These are phyloP conservation scores for Hyphopichia homilentoma DNA, from an alignment of 805 yeast species.

Conservation along the genomic window DNA sequence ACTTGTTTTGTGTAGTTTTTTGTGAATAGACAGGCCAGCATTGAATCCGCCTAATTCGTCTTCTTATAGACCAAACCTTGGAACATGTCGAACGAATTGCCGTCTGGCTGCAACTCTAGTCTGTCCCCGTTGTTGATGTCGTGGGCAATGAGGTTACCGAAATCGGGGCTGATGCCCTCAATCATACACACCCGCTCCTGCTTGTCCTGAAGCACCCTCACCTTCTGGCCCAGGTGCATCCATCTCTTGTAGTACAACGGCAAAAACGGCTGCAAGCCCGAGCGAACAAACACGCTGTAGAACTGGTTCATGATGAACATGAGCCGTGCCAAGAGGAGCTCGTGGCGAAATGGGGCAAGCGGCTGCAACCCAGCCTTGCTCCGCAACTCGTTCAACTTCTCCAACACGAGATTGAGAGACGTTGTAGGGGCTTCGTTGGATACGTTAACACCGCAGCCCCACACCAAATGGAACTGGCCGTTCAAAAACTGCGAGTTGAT, in stretches of 20 bases:
- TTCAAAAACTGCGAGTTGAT: slow-evolving; percentile 72
- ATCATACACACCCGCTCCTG: slow-evolving; percentile 55
- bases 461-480: slow-evolving; percentile 59
- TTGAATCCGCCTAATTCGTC: no score
- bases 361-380: slow-evolving; percentile 33
- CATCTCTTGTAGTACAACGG: slow-evolving; percentile 74
- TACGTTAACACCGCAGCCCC: slow-evolving; percentile 87
- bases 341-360: slow-evolving; percentile 48
- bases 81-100: slow-evolving; percentile 94
- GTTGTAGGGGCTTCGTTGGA: slow-evolving; percentile 89
- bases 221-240: slow-evolving; percentile 74
- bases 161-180: slow-evolving; percentile 77
- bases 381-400: slow-evolving; percentile 54
- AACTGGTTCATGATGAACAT: slow-evolving; percentile 63
- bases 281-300: slow-evolving; percentile 50
- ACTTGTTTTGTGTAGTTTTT: no score
- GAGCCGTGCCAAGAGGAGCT: slow-evolving; percentile 61
- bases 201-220: slow-evolving; percentile 58
- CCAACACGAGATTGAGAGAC: slow-evolving; percentile 71
- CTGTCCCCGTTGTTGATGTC: slow-evolving; percentile 60
- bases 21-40: no score
- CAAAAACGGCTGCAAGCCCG: slow-evolving; percentile 69
- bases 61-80: slow-evolving; percentile 69
- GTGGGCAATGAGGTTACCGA: slow-evolving; percentile 77
- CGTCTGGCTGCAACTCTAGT: slow-evolving; percentile 89